Conservation (phyloP, 2,329 filamentous ascomycete genomes). For the Didymella exigua region DNA sequence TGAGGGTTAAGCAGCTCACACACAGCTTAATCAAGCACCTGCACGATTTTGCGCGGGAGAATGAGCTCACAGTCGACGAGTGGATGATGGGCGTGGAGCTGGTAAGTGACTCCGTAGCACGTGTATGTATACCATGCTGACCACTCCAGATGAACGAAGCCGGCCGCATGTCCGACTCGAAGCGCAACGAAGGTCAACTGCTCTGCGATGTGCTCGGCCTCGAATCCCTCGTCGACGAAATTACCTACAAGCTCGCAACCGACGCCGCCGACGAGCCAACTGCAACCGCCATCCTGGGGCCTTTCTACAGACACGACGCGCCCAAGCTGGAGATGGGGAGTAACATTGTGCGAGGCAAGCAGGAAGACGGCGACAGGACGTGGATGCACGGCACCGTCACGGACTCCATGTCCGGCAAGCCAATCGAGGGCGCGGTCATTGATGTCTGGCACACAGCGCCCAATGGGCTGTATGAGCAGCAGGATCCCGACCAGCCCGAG, state of each 20-base stretch:
- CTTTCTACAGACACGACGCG: conserved; percentile 79
- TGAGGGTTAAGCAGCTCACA: conserved; percentile 68
- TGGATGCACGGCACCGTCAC: conserved; percentile 69
- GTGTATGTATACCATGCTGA: conserved; percentile 4
- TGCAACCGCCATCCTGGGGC: conserved; percentile 79
- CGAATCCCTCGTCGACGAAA: conserved; percentile 74
- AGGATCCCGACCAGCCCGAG: conserved; percentile 72
- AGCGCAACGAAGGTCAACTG: conserved; percentile 67
- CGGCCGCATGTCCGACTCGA: conserved; percentile 66
- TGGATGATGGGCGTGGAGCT: conserved; percentile 77
- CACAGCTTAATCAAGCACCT: conserved; percentile 70
- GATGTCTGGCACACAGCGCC: conserved; percentile 83
- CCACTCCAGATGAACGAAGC: conserved; percentile 61
- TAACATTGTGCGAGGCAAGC: conserved; percentile 63
- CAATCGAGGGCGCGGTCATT: conserved; percentile 68
- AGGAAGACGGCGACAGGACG: conserved; percentile 57
- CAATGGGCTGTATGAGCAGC: conserved; percentile 72
- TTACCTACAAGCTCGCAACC: conserved; percentile 70
- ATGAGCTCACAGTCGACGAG: conserved; percentile 78
- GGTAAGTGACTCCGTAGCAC: conserved; percentile 45
- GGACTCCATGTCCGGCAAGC: conserved; percentile 65
- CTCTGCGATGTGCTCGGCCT: conserved; percentile 64
- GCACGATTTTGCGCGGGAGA: conserved; percentile 78
- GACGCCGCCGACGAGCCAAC: conserved; percentile 61
- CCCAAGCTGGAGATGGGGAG: conserved; percentile 72